Percentiles rank a stretch among this genome's conserved stretches.
phyloP scores from a whole-genome alignment of 148 eudicot species.

The Camellia lanceoleosa region DNA sequence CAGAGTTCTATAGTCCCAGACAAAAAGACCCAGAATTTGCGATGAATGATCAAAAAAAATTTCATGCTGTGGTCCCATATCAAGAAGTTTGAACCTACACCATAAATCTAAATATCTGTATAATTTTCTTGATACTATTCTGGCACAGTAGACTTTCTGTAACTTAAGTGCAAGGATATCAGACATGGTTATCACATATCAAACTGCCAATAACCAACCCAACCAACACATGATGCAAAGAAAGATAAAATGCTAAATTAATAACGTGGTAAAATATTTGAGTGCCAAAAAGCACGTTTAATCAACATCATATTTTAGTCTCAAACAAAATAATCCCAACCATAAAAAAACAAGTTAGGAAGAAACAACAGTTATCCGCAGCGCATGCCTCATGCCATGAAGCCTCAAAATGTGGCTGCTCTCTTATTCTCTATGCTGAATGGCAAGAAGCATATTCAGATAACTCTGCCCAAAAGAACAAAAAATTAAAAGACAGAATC shows the following conservation, averaged over 20 bases:
- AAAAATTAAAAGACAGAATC: neutral
- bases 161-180: neutral
- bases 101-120: no score
- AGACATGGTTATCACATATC: neutral
- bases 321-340: neutral
- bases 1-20: no score
- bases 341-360: neutral
- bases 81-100: no score
- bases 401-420: conserved; percentile 3
- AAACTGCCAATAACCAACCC: neutral
- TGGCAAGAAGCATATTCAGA: neutral
- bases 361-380: neutral
- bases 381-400: neutral
- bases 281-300: neutral
- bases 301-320: neutral
- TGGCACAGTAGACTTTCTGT: no score
- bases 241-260: no score
- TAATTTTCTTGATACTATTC: no score
- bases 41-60: no score
- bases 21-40: no score
- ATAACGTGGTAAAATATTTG: no score
- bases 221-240: neutral
- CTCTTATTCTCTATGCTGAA: conserved; percentile 11
- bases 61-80: no score
- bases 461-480: neutral